Conservation (phyloP, 331 rosid species). For the Stylosanthes scabra region DNA sequence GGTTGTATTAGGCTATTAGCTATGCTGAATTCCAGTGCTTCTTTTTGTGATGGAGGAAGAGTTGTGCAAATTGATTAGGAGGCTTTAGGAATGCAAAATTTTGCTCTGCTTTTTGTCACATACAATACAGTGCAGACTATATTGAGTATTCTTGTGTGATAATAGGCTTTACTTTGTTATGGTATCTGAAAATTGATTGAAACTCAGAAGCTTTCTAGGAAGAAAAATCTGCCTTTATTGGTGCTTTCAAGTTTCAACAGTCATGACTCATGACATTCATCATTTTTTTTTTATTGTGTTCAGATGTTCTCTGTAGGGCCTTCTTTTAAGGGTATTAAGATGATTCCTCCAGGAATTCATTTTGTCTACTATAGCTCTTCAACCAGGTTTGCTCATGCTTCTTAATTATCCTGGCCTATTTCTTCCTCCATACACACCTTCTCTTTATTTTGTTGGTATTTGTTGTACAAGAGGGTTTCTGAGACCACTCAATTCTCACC, state of each 20-base stretch:
- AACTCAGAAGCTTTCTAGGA: neutral
- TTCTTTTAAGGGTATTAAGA: slow-evolving; percentile 85
- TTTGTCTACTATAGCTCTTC: slow-evolving; percentile 84
- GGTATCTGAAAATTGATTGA: slow-evolving; percentile 27
- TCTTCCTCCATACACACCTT: neutral
- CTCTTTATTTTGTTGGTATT: slow-evolving; percentile 3
- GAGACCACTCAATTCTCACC: neutral
- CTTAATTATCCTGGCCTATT: neutral
- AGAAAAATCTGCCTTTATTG: neutral
- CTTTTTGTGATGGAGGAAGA: neutral
- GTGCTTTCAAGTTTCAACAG: neutral
- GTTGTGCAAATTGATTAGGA: slow-evolving; percentile 18
- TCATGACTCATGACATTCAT: no score
- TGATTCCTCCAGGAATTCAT: slow-evolving; percentile 92
- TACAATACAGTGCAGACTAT: neutral
- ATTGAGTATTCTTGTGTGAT: slow-evolving; percentile 14
- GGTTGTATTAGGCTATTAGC: neutral
- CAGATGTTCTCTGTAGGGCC: slow-evolving; percentile 85
- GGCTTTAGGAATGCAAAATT: slow-evolving; percentile 12
- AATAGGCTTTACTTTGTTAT: neutral
- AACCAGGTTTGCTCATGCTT: slow-evolving; percentile 62
- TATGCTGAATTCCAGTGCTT: neutral
- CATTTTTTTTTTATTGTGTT: neutral
- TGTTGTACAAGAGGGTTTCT: neutral
- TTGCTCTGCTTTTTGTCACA: slow-evolving; percentile 9